Evolutionary conservation across 306 rosid genomes (phyloP), one percentile per base, ranked within the genome.

Genomic region (Begonia loranthoides): DNA sequence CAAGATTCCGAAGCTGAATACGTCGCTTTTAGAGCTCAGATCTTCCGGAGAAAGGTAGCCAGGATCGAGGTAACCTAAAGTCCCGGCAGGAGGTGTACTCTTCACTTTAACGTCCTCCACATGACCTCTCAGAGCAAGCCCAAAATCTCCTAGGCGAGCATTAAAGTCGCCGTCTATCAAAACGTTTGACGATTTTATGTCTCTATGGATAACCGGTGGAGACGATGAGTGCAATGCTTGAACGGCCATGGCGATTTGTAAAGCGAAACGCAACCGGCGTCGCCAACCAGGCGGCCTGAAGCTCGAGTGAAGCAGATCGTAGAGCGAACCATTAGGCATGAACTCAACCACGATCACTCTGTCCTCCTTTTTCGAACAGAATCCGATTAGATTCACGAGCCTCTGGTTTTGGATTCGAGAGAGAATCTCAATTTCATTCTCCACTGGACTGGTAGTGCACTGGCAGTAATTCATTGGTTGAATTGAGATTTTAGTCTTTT

Each of bases 381-480:
- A 82, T 1, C 95, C 95, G 41, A 87, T 62, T 39, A 87, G 78
- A 61, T 87, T 87, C 5, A 87, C 95, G 34, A 87, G 66, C 21
- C 93, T 71, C 17, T 71, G 80, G 44, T 72, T 72, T 0, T 62
- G 81, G 11, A 82, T 78, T 2, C 76, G 66, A 0, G 95, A 87
- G 24, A 87, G 89, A 45, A 82, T 82, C 77, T 87, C 93, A 82
- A 87, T 79, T 83, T 87, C 95, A 76, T 87, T 87, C 49, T 80
- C 89, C 0, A 70, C 71, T 1, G 81, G 88, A 50, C 72, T 71
- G 6, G 67, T 74, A 50, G 59, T 69, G 61, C 83, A 73, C 41
- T 28, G 47, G 15, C 47, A 43, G 47, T 43, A 10, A 43, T 9
- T 43, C 47, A 41, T 11, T 12, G 71, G 40, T 4, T 56, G 58